Evolutionary conservation across 2,329 filamentous ascomycete species (phyloP).

Genomic region (Arthroderma sp.): DNA sequence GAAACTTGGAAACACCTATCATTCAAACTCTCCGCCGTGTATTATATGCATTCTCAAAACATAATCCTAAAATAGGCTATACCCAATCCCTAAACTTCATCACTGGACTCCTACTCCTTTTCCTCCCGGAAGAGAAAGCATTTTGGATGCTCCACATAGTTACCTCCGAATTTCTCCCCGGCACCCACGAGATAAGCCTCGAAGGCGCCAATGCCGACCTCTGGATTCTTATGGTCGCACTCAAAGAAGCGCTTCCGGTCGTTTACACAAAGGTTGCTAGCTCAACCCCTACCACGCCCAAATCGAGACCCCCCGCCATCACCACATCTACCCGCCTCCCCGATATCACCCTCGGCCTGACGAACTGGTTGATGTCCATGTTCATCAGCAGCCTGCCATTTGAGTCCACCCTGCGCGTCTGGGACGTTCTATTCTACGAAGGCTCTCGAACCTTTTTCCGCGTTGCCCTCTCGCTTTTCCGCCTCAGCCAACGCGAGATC

Average conservation of each 20-base stretch:
- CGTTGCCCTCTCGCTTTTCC: conserved; percentile 82
- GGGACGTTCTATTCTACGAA: conserved; percentile 94
- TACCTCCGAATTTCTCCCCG: conserved; percentile 73
- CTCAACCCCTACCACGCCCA: conserved; percentile 37
- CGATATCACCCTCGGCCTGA: conserved; percentile 83
- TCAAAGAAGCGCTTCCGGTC: conserved; percentile 67
- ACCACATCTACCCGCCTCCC: conserved; percentile 49
- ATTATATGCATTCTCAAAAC: conserved; percentile 75
- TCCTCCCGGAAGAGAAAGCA: conserved; percentile 79
- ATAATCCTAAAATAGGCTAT: conserved; percentile 85
- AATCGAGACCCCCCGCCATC: conserved; percentile 29
- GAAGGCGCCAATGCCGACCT: conserved; percentile 90
- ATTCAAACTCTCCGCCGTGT: conserved; percentile 73
- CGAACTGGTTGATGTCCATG: conserved; percentile 96
- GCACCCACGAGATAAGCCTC: conserved; percentile 79
- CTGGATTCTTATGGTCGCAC: conserved; percentile 76
- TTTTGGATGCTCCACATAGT: conserved; percentile 93
- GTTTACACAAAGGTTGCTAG: conserved; percentile 82
- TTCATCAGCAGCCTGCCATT: conserved; percentile 88
- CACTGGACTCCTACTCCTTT: conserved; percentile 75
- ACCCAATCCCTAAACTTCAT: conserved; percentile 95
- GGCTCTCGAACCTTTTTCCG: conserved; percentile 89
- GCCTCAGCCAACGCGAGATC: conserved; percentile 70
- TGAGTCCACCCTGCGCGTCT: conserved; percentile 80
- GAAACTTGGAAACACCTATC: conserved; percentile 54